Evolutionary conservation across 495 filamentous ascomycete genomes (phyloP).

Genomic region (Jackrogersella minutella): DNA sequence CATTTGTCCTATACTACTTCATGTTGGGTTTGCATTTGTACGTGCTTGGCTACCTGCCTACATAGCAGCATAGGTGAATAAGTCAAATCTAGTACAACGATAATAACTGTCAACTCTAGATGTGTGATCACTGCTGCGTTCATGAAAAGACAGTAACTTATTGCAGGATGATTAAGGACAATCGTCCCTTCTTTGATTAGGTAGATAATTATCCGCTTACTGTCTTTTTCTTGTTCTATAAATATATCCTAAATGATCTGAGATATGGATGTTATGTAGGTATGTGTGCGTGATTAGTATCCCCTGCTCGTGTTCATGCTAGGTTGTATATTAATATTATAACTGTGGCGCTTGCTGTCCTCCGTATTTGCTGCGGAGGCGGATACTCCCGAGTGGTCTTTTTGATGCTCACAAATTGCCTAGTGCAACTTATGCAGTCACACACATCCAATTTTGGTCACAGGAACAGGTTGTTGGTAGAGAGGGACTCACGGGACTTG

Average conservation of each 20-base stretch:
- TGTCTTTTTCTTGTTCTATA: slow-evolving; percentile 19
- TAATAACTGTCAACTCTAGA: too few relatives aligned
- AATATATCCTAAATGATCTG: slow-evolving; percentile 25
- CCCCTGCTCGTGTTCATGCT: slow-evolving; percentile 20
- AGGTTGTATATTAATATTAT: slow-evolving; percentile 15
- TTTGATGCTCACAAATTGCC: slow-evolving; percentile 35
- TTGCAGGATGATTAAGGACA: neutral
- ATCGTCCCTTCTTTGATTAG: neutral
- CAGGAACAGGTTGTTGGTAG: slow-evolving; percentile 35
- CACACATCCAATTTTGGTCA: slow-evolving; percentile 45
- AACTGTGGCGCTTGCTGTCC: slow-evolving; percentile 17
- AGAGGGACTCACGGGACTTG: slow-evolving; percentile 43
- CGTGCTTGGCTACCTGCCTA: neutral
- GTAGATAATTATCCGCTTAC: neutral
- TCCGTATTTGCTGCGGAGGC: slow-evolving; percentile 26
- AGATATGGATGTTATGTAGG: neutral
- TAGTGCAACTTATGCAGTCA: slow-evolving; percentile 46
- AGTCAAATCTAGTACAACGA: neutral
- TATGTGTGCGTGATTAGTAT: slow-evolving; percentile 6
- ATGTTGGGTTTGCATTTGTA: neutral
- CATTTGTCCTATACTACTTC: too few relatives aligned
- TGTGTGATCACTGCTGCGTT: too few relatives aligned
- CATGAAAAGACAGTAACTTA: neutral
- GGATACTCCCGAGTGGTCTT: slow-evolving; percentile 41
- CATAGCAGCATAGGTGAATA: neutral